Base-by-base conservation (phyloP, 2,329 filamentous ascomycete species). In the Nigrograna mackinnonii region DNA sequence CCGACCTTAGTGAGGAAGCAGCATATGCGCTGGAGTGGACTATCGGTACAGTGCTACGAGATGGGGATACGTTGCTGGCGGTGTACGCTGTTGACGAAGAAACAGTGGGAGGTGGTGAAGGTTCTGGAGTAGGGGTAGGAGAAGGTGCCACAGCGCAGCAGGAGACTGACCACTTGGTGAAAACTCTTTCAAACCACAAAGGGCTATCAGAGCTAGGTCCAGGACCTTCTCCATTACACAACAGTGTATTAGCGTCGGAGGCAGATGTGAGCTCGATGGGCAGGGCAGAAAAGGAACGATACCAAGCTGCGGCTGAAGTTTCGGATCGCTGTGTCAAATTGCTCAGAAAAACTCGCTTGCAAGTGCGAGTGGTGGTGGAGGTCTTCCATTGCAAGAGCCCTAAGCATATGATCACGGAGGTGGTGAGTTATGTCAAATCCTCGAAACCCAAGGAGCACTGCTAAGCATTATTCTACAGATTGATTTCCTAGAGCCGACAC, bases 381-480 rank as follows among this genome's bases (percentile, higher is more conserved):
- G 92, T 97, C 20, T 86, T 99, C 54, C 94, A 97, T 71, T 97
- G 94, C 84, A 97, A 96, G 78, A 96, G 89, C 61, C 91, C 94
- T 4, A 92, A 94, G 68, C 91, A 96, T 67, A 80, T 97, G 74
- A 91, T 99, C 51, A 95, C 91, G 1, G 94, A 97, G 74, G 91
- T 96, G 55, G 80, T 83, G 62, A 69, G 79, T 74, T 35, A 42
- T 39, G 35, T 42, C 43, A 56, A 46, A 32, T 21, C 5, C 22
- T 31, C 45, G 39, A 49, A 32, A 49, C 41, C 36, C 35, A 19
- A 44, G 36, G 34, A 33, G 31, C 41, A 19, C 20, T 45, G 41
- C 61, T 69, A 54, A 67, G 52, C 52, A 37, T 21, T 24, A 24
- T 38, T 52, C 49, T 38, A 57, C 59, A 83, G 72, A 97, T 99